These are phyloP conservation scores for Ceratobasidium sp. DNA, from an alignment of 1,284 basidiomycete species.

Conservation along the genomic window DNA sequence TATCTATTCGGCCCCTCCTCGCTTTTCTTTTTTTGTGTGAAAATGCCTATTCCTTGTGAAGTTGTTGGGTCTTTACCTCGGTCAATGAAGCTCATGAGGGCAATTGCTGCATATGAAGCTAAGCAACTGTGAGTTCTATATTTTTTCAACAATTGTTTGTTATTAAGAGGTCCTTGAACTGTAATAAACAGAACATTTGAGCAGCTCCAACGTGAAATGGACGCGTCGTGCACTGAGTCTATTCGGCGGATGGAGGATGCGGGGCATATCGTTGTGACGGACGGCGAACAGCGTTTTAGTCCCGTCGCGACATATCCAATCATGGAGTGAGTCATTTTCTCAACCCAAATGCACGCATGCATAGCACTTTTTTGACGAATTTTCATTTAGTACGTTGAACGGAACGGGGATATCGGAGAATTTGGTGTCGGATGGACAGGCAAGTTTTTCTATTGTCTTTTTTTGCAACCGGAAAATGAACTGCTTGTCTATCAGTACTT, in stretches of 20 bases:
- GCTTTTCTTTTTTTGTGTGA: background rate
- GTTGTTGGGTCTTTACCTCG: conserved; percentile 47
- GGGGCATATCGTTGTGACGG: conserved; percentile 50
- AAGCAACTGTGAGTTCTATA: conserved; percentile 46
- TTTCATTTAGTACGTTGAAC: conserved; percentile 38
- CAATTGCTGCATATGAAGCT: conserved; percentile 51
- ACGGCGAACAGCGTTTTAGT: conserved; percentile 52
- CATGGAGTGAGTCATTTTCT: conserved; percentile 43
- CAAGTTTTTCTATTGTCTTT: background rate
- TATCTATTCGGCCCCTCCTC: background rate
- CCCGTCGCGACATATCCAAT: conserved; percentile 52
- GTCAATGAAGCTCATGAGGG: conserved; percentile 49
- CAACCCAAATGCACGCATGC: background rate
- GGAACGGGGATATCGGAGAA: conserved; percentile 52
- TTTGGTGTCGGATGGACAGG: conserved; percentile 50
- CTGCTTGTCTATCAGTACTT: conserved; percentile 16
- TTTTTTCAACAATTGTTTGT: too few species aligned
- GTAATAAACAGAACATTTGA: conserved; percentile 27
- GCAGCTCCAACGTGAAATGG: conserved; percentile 49
- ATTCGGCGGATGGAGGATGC: conserved; percentile 50
- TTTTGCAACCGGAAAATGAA: background rate
- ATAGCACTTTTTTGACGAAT: background rate
- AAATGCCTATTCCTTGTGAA: conserved; percentile 45
- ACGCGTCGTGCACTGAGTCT: conserved; percentile 50
- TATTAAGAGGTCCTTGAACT: too few species aligned